A percentile compares a stretch with the other conserved stretches of the same genome.
phyloP scores from a whole-genome alignment of 768 basidiomycete species.

The Calocera viscosa region DNA sequence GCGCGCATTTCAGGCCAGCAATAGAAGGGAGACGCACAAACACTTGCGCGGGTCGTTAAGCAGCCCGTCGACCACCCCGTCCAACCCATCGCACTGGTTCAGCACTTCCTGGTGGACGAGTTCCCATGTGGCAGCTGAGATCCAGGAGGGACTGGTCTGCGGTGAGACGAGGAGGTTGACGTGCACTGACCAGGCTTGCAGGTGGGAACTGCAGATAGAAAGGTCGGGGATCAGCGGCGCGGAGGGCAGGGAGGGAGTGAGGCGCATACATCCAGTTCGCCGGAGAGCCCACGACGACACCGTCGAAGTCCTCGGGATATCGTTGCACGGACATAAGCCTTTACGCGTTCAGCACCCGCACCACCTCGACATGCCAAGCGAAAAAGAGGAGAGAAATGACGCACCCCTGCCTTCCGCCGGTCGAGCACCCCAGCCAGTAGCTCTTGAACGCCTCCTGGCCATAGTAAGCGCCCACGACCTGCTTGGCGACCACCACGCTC shows the following conservation, averaged over 20 bases:
- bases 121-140: slow-evolving; percentile 23
- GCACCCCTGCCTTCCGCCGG: slow-evolving; percentile 26
- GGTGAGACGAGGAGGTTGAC: slow-evolving; percentile 14
- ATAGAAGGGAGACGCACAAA: background rate
- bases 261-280: slow-evolving; percentile 20
- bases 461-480: slow-evolving; percentile 24
- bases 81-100: slow-evolving; percentile 26
- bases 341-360: background rate
- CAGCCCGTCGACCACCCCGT: slow-evolving; percentile 26
- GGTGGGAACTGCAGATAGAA: slow-evolving; percentile 11
- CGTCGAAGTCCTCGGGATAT: slow-evolving; percentile 29
- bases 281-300: slow-evolving; percentile 27
- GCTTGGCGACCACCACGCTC: slow-evolving; percentile 22
- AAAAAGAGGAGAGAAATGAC: background rate
- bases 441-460: slow-evolving; percentile 18
- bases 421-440: slow-evolving; percentile 27
- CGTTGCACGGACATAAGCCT: slow-evolving; percentile 19
- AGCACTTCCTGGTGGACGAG: slow-evolving; percentile 25
- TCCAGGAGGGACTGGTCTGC: slow-evolving; percentile 19
- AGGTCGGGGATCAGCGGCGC: background rate
- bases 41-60: slow-evolving; percentile 24
- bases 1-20: background rate
- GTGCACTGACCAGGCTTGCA: slow-evolving; percentile 18
- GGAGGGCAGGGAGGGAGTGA: background rate
- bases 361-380: too few species aligned